Base-by-base conservation (phyloP, 192 early-diverging fungal genomes). In the Entomortierella beljakovae region DNA sequence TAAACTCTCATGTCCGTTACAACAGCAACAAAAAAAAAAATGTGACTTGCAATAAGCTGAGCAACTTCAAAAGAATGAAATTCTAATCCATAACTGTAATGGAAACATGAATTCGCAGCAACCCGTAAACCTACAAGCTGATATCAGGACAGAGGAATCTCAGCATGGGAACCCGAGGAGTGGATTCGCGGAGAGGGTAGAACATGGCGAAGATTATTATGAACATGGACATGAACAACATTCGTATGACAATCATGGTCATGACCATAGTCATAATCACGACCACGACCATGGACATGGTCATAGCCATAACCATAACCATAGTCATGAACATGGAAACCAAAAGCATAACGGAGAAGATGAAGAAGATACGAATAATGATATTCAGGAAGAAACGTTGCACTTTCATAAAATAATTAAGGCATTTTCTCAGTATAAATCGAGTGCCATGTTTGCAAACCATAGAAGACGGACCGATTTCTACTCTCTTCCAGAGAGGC, bases 391-490 rank as follows among this genome's bases (percentile, higher is more conserved):
- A 7, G 85, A 87, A 33, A 43, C 72, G 31, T 33, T 68, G 25
- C 84, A 85, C 53, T 85, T 89, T 51, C 81, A 80, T 37, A 89
- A 89, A 62, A 84, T 89, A 22, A 53, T 89, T 40, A 77, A 71
- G 33, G 88, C 90, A 2, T 91, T 91, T 52, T 70, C 88, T 42
- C 84, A 83, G 48, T 94, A 94, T 80, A 88, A 88, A 60, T 65
- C 81, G 23, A 85, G 87, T 46, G 81, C 88, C 4, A 80, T 90
- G 35, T 87, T 87, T 57, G 83, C 82, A 18, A 86, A 88, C 68
- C 89, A 92, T 68, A 87, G 88, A 33, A 82, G 89, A 35, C 71
- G 91, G 48, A 84, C 81, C 10, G 86, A 89, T 66, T 91, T 89
- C 68, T 79, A 85, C 60, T 67, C 80, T 16, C 71, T 94, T 15